Evolutionary conservation across 164 flowering plant species (phyloP), one percentile per base, ranked within the genome.

Genomic region (Dillenia turbinata): DNA sequence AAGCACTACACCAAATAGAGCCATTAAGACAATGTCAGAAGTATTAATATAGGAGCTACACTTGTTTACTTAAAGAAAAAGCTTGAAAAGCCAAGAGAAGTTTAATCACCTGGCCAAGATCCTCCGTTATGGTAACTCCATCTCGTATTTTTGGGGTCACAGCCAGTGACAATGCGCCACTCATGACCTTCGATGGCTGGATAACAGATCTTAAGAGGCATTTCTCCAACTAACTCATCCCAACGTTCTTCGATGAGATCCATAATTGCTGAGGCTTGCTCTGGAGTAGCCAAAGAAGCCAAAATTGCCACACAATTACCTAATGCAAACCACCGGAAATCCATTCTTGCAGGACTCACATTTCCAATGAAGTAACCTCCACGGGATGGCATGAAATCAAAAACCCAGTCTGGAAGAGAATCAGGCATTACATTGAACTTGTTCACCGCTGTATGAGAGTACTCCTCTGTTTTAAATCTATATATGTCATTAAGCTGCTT

Each of bases 71-170:
- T 4, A 33, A 6, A 26, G 33, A 26, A 26, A 33, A 33, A 6
- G 40, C 40, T 33, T 33, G 6, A 33, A 33, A 33, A 33, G 40
- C 40, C 0, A 0, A 33, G 40, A 33, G 7, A 33, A 33, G 40
- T 33, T 33, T 33, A 13, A 24, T 44, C 46, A 81, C 83, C 85
- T 66, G 85, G 85, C 85, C 85, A 81, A 63, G 85, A 79, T 47
- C 85, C 85, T 50, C 85, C 83, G 60, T 81, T 79, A 52, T 79
- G 85, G 67, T 81, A 79, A 60, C 85, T 81, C 85, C 85, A 81
- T 59, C 81, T 64, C 2, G 85, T 81, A 56, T 81, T 81, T 61
- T 81, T 81, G 0, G 85, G 85, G 45, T 81, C 85, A 56, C 78
- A 79, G 0, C 85, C 85, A 12, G 85, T 81, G 1, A 81, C 67